Evolutionary conservation across 306 rosid genomes (phyloP).

Genomic region (Sicyos edulis): DNA sequence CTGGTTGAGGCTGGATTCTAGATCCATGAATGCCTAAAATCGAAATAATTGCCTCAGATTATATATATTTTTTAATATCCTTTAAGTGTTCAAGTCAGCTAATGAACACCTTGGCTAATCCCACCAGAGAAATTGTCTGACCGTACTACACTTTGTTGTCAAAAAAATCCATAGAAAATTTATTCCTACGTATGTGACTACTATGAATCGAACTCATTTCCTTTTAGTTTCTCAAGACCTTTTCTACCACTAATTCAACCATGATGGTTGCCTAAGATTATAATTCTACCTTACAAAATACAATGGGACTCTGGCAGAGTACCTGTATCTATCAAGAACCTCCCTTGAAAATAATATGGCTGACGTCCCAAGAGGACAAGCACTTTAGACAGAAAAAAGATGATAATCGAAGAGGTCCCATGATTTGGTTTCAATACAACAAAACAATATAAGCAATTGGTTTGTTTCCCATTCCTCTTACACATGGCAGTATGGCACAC

Average conservation of each 20-base stretch:
- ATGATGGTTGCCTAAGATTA: no score
- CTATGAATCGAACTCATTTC: no score
- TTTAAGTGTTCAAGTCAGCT: no score
- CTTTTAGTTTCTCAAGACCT: no score
- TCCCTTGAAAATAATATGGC: background rate
- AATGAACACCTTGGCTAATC: no score
- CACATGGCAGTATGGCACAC: no score
- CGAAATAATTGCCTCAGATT: background rate
- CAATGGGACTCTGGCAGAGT: background rate
- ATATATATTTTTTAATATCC: background rate
- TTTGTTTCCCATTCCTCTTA: background rate
- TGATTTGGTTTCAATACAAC: background rate
- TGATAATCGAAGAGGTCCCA: background rate
- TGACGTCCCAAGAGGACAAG: background rate
- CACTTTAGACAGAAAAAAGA: background rate
- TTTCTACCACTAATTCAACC: no score
- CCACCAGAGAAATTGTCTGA: no score
- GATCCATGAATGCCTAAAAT: background rate
- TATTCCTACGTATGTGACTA: no score
- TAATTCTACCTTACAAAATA: background rate
- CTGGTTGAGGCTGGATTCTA: background rate
- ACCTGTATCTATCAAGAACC: background rate
- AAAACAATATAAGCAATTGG: background rate
- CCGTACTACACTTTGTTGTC: no score
- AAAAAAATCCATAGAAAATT: no score